These are phyloP conservation scores for Bruguiera sexangula DNA, from an alignment of 345 rosid genomes.

Conservation along the genomic window DNA sequence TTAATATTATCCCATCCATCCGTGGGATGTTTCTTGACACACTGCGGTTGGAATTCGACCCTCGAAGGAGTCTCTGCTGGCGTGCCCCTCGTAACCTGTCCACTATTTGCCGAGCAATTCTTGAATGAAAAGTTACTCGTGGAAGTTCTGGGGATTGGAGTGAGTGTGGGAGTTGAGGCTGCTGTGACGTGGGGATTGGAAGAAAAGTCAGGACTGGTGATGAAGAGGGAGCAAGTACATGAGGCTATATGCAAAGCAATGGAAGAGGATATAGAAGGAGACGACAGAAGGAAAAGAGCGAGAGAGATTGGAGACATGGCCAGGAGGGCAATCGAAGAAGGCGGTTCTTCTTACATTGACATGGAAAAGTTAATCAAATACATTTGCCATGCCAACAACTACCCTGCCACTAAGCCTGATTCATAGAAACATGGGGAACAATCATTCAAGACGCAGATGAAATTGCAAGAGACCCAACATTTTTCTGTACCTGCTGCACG, in stretches of 20 bases:
- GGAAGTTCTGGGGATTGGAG: slow-evolving; percentile 38
- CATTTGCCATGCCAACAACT: slow-evolving; percentile 1
- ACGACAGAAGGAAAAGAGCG: slow-evolving; percentile 28
- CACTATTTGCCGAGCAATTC: slow-evolving; percentile 36
- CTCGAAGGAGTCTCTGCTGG: slow-evolving; percentile 46
- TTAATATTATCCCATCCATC: slow-evolving; percentile 44
- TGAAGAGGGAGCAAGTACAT: slow-evolving; percentile 20
- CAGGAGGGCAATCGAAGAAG: slow-evolving; percentile 17
- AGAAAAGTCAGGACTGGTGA: slow-evolving; percentile 22
- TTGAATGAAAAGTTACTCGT: slow-evolving; percentile 36
- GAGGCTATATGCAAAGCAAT: slow-evolving; percentile 12
- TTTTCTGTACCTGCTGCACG: too few relatives aligned
- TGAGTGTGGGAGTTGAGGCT: slow-evolving; percentile 35
- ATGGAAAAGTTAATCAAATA: slow-evolving; percentile 13
- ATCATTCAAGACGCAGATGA: too few relatives aligned
- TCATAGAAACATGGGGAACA: not conserved
- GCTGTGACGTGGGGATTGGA: slow-evolving; percentile 29
- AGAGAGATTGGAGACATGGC: slow-evolving; percentile 22
- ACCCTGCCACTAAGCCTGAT: not conserved
- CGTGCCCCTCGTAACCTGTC: slow-evolving; percentile 39
- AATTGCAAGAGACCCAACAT: too few relatives aligned
- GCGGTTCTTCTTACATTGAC: slow-evolving; percentile 30
- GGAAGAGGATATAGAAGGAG: slow-evolving; percentile 20
- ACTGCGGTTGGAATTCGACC: slow-evolving; percentile 64
- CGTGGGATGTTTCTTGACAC: slow-evolving; percentile 51